These are phyloP conservation scores for Tubosaeta brunneosetosa DNA, from an alignment of 768 basidiomycete genomes.

Conservation along the genomic window DNA sequence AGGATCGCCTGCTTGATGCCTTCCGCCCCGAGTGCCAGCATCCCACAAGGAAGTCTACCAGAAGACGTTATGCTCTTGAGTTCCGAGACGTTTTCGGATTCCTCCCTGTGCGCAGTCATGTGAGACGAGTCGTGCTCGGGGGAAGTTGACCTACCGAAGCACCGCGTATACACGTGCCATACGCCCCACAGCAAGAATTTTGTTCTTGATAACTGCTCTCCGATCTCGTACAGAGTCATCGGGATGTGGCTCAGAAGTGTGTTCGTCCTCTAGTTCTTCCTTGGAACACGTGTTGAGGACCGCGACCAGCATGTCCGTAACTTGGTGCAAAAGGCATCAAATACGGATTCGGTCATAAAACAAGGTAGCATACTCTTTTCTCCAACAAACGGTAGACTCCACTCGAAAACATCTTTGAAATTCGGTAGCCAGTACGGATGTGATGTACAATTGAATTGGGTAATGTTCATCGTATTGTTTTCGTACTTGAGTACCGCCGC, in stretches of 20 bases:
- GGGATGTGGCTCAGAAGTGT: slow-evolving; percentile 20
- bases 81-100: slow-evolving; percentile 70
- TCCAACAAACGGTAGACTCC: slow-evolving; percentile 96
- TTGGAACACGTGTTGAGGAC: slow-evolving; percentile 94
- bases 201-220: slow-evolving; percentile 62
- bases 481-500: slow-evolving; percentile 96
- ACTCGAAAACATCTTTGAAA: slow-evolving; percentile 97
- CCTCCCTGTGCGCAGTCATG: slow-evolving; percentile 34
- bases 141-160: slow-evolving; percentile 43
- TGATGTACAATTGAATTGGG: slow-evolving; percentile 76
- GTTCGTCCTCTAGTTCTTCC: slow-evolving; percentile 86
- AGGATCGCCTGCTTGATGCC: slow-evolving; percentile 70
- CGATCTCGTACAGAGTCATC: slow-evolving; percentile 33
- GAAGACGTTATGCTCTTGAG: slow-evolving; percentile 59
- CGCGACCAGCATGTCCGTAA: slow-evolving; percentile 97
- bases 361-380: slow-evolving; percentile 72
- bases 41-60: slow-evolving; percentile 47
- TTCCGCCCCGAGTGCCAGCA: slow-evolving; percentile 58
- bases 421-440: slow-evolving; percentile 96
- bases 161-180: slow-evolving; percentile 67
- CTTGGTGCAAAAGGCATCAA: slow-evolving; percentile 43
- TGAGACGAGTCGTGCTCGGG: not conserved
- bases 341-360: not conserved
- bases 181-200: slow-evolving; percentile 65
- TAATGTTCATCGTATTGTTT: slow-evolving; percentile 93